Evolutionary conservation across 805 yeast species (phyloP).

Genomic region (Saccharomycopsis guyanensis): DNA sequence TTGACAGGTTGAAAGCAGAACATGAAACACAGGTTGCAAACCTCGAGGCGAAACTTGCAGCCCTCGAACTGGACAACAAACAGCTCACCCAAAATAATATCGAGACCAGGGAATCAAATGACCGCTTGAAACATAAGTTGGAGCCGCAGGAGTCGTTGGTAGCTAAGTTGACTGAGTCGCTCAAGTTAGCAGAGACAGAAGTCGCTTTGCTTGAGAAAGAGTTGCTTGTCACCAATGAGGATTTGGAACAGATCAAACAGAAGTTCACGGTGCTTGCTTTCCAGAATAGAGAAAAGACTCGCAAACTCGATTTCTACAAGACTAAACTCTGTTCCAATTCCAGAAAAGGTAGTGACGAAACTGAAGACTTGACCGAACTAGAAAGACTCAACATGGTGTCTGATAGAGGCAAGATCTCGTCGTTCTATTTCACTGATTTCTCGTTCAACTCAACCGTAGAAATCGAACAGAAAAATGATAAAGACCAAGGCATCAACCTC

Average conservation of each 20-base stretch:
- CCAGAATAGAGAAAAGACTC: constrained; percentile 11
- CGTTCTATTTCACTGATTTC: constrained; percentile 6
- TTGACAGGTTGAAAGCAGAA: neutral
- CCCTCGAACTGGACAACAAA: neutral
- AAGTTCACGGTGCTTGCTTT: constrained; percentile 18
- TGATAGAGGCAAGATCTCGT: constrained; percentile 1
- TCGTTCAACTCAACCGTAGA: constrained; percentile 9
- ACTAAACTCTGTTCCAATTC: neutral
- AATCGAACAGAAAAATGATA: neutral
- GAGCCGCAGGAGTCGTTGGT: constrained; percentile 2
- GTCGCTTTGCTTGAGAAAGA: constrained; percentile 1
- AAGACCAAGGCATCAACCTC: neutral
- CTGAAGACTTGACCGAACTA: neutral
- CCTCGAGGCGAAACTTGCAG: neutral
- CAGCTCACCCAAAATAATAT: neutral
- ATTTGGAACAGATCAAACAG: constrained; percentile 16
- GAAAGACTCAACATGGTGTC: neutral
- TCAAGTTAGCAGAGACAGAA: neutral
- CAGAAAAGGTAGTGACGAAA: neutral
- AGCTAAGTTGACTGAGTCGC: neutral
- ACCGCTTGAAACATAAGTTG: neutral
- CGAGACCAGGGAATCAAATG: neutral
- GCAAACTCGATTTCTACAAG: neutral
- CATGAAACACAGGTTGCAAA: neutral
- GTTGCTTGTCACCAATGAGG: constrained; percentile 6